A percentile compares a stretch with the other conserved stretches of the same genome.
These are phyloP conservation scores for Trichoderma gamsii DNA, from an alignment of 495 filamentous ascomycete genomes.

Conservation along the genomic window DNA sequence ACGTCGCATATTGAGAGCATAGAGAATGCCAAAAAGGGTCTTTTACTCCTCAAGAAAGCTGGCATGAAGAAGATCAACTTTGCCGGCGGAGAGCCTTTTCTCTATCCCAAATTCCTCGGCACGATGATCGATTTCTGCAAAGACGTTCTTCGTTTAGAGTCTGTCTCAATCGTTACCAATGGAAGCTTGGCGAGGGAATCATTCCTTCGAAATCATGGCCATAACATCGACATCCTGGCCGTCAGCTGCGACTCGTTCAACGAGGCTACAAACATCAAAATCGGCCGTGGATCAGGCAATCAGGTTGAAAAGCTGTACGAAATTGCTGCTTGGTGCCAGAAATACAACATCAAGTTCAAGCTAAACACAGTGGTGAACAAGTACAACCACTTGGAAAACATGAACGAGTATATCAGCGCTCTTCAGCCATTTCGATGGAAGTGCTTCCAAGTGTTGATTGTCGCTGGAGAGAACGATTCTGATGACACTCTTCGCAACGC, in stretches of 20 bases:
- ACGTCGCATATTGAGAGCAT: constrained; percentile 20
- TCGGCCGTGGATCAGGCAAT: constrained; percentile 44
- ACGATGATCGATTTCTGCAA: constrained; percentile 47
- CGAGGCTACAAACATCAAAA: constrained; percentile 45
- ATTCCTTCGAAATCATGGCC: constrained; percentile 35
- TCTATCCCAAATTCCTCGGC: constrained; percentile 45
- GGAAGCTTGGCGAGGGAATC: background rate
- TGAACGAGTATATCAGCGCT: constrained; percentile 37
- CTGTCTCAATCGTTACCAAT: background rate
- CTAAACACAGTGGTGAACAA: constrained; percentile 52
- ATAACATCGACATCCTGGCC: constrained; percentile 48
- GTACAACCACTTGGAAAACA: constrained; percentile 49
- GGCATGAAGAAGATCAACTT: constrained; percentile 58
- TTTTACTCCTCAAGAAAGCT: constrained; percentile 41
- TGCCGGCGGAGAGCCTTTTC: constrained; percentile 55
- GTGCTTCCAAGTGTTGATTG: constrained; percentile 50
- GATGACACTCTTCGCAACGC: constrained; percentile 40
- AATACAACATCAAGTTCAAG: constrained; percentile 51
- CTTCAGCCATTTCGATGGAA: constrained; percentile 55
- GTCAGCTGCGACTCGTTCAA: constrained; percentile 55
- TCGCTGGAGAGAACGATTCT: constrained; percentile 51
- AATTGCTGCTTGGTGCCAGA: constrained; percentile 40
- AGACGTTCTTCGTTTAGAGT: constrained; percentile 36
- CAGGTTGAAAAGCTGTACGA: constrained; percentile 40
- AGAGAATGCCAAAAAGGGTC: constrained; percentile 36